phyloP scores from a whole-genome alignment of 306 rosid species.

The Cajanus cajan region DNA sequence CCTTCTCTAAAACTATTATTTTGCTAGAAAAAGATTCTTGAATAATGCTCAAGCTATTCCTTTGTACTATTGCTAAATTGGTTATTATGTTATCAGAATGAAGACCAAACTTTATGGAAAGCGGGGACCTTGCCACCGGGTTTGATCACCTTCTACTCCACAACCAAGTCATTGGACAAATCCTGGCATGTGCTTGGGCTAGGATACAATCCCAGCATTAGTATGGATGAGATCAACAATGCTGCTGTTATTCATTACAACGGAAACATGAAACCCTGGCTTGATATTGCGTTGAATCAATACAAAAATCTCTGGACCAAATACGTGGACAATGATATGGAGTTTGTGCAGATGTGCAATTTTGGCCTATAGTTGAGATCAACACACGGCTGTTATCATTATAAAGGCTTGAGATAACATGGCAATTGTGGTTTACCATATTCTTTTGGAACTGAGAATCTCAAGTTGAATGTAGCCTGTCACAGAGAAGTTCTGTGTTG shows the following conservation, averaged over 20 bases:
- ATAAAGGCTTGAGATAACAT: slow-evolving; percentile 38
- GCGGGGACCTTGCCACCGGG: slow-evolving; percentile 75
- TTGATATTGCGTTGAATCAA: slow-evolving; percentile 95
- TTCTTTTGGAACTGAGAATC: slow-evolving; percentile 38
- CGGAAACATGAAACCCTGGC: slow-evolving; percentile 99
- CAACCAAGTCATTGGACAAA: slow-evolving; percentile 90
- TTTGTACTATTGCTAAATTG: neutral
- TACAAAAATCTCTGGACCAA: slow-evolving; percentile 93
- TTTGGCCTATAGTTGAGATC: slow-evolving; percentile 77
- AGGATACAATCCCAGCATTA: slow-evolving; percentile 95
- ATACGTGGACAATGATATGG: slow-evolving; percentile 95
- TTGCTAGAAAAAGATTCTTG: neutral
- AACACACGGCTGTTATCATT: slow-evolving; percentile 23
- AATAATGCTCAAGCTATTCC: slow-evolving; percentile 17
- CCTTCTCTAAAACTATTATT: neutral
- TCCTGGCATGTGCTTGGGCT: slow-evolving; percentile 99
- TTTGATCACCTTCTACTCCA: slow-evolving; percentile 83
- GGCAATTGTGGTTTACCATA: slow-evolving; percentile 29
- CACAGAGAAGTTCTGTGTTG: slow-evolving; percentile 55
- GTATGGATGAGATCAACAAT: slow-evolving; percentile 92
- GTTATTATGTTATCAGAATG: slow-evolving; percentile 57
- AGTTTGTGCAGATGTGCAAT: slow-evolving; percentile 98
- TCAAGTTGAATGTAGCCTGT: slow-evolving; percentile 44
- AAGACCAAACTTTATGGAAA: slow-evolving; percentile 71
- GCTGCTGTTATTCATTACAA: slow-evolving; percentile 98